Evolutionary conservation across 805 yeast species (phyloP).

Genomic region (Isabelozyma rhagii): DNA sequence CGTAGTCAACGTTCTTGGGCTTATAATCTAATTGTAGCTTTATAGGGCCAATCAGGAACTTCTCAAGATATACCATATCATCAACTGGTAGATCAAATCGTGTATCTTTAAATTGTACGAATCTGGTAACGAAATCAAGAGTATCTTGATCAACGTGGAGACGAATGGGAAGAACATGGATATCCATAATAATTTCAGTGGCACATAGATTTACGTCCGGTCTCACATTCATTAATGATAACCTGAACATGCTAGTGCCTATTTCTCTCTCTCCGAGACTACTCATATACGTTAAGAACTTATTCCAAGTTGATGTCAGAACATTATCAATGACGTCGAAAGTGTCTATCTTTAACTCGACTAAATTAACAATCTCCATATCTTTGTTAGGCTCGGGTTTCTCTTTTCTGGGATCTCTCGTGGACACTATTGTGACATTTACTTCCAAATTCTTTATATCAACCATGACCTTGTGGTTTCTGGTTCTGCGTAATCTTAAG

Average conservation of each 20-base stretch:
- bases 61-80: conserved; percentile 66
- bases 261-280: conserved; percentile 69
- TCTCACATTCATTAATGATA: conserved; percentile 55
- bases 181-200: conserved; percentile 57
- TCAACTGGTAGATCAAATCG: conserved; percentile 65
- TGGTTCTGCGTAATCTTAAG: conserved; percentile 64
- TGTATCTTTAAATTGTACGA: conserved; percentile 73
- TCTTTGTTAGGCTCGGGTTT: conserved; percentile 19
- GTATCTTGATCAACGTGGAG: conserved; percentile 93
- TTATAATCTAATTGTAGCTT: conserved; percentile 79
- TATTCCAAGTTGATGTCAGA: conserved; percentile 88
- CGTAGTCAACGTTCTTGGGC: conserved; percentile 84
- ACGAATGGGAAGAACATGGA: conserved; percentile 67
- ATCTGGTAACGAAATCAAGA: conserved; percentile 75
- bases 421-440: conserved; percentile 42
- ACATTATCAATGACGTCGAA: conserved; percentile 72
- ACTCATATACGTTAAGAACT: conserved; percentile 67
- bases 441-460: conserved; percentile 55
- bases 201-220: conserved; percentile 66
- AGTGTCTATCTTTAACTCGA: conserved; percentile 49
- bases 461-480: conserved; percentile 53
- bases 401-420: conserved; percentile 44
- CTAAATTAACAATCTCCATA: conserved; percentile 46
- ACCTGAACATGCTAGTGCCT: conserved; percentile 59
- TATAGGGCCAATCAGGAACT: conserved; percentile 58